phyloP scores from a whole-genome alignment of 768 basidiomycete genomes.

The Roridomyces roridus region DNA sequence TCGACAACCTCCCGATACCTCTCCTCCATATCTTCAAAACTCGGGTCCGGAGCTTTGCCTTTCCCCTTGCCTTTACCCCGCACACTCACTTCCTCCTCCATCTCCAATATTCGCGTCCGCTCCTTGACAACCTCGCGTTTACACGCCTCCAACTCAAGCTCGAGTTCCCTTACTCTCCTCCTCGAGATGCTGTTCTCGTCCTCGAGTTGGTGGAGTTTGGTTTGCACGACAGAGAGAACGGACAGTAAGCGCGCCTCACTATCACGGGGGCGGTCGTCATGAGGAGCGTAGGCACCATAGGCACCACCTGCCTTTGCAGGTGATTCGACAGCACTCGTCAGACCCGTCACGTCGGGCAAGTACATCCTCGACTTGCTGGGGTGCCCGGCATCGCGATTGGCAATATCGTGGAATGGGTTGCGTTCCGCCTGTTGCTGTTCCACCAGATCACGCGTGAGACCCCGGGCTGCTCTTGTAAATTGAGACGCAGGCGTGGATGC shows the following conservation, averaged over 20 bases:
- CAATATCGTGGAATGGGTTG: conserved; percentile 47
- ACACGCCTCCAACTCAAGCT: conserved; percentile 84
- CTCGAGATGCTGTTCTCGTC: conserved; percentile 84
- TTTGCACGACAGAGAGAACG: conserved; percentile 67
- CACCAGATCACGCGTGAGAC: conserved; percentile 61
- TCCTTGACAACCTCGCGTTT: conserved; percentile 80
- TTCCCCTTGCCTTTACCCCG: conserved; percentile 46
- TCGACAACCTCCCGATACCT: conserved; percentile 82
- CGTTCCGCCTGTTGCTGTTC: conserved; percentile 38
- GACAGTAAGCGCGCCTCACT: conserved; percentile 69
- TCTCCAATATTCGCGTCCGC: conserved; percentile 65
- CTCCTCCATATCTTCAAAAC: conserved; percentile 44
- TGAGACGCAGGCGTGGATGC: conserved; percentile 51
- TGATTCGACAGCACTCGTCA: conserved; percentile 79
- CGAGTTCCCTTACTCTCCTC: conserved; percentile 84
- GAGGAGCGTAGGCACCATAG: conserved; percentile 56
- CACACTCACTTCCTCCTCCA: conserved; percentile 53
- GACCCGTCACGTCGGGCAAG: conserved; percentile 83
- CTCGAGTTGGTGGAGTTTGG: conserved; percentile 75
- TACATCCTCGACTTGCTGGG: conserved; percentile 48
- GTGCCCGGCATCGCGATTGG: conserved; percentile 33
- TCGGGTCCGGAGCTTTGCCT: conserved; percentile 35
- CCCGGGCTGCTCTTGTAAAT: conserved; percentile 66
- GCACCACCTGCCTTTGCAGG: conserved; percentile 64
- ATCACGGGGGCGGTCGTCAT: conserved; percentile 58